These are phyloP conservation scores for Penicillium parvum DNA, from an alignment of 495 filamentous ascomycete species.

Conservation along the genomic window DNA sequence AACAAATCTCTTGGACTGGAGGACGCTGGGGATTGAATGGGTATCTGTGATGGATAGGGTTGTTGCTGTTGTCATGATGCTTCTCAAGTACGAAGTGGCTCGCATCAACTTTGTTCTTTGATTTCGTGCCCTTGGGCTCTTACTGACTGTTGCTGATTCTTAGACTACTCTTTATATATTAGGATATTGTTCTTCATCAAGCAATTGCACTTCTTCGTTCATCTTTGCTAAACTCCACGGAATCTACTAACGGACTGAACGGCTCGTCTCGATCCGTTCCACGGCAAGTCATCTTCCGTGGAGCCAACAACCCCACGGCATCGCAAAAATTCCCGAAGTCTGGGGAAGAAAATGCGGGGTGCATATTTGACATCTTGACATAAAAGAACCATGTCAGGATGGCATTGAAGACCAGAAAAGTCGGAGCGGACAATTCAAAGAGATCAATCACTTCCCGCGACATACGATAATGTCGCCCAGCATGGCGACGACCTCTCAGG, in stretches of 20 bases:
- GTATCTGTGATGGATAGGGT: background rate
- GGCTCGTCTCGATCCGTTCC: background rate
- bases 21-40: background rate
- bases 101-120: background rate
- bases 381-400: background rate
- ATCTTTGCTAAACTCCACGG: no score
- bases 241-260: background rate
- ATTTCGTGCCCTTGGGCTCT: no score
- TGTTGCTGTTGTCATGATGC: no score
- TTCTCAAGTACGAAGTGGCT: background rate
- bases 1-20: background rate
- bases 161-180: no score
- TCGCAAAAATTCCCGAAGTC: background rate
- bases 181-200: no score
- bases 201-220: no score
- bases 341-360: slow-evolving; percentile 4
- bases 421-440: no score
- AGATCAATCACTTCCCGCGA: no score
- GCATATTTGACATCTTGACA: background rate
- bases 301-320: background rate
- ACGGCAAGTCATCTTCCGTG: slow-evolving; percentile 6
- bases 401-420: background rate
- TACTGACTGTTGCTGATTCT: no score
- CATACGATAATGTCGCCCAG: background rate
- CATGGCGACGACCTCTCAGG: background rate